Evolutionary conservation across 306 rosid genomes (phyloP), one percentile per base, ranked within the genome.

Genomic region (Gleditsia sinensis): DNA sequence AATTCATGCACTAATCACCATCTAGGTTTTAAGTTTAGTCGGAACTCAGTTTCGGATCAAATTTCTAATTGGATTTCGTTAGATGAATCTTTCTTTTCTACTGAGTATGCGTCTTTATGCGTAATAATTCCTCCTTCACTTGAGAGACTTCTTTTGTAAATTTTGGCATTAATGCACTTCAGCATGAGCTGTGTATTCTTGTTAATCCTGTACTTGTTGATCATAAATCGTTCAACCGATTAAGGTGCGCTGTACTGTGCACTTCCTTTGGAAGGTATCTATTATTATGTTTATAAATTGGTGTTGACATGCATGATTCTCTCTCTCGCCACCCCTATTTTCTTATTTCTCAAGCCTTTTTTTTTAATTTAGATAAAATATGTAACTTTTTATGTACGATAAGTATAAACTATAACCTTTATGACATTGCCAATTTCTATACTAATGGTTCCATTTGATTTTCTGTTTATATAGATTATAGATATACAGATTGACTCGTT

Each of bases 11-110:
- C 59, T 66, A 21, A 32, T 64, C 23, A 49, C 56, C 68, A 69
- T 20, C 60, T 55, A 63, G 75, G 46, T 56, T 81, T n/a, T 57
- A 25, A 25, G 68, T 66, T 54, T 28, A 9, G 25, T 19, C 48
- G 45, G 21, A 30, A 19, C 32, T 49, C 59, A 9, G 2, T 36
- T 66, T 48, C 12, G 64, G 39, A 36, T 55, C 42, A 20, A 34
- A 24, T 4, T 54, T 50, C 16, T 40, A 39, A 39, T 24, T 55
- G 65, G 39, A 1, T 43, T 34, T 64, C 21, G 33, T 48, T 67
- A 46, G 19, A 46, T 67, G 63, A 8, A n/a, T 12, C 6, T 27
- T 64, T 9, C 69, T 36, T 49, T 12, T 30, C 32, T 13, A 23
- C 48, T 53, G 51, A 68, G 51, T 55, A 17, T 61, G 43, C 72